Evolutionary conservation across 176 grass and related monocot genomes (phyloP), one percentile per base, ranked within the genome.

Genomic region (Musa beccarii): DNA sequence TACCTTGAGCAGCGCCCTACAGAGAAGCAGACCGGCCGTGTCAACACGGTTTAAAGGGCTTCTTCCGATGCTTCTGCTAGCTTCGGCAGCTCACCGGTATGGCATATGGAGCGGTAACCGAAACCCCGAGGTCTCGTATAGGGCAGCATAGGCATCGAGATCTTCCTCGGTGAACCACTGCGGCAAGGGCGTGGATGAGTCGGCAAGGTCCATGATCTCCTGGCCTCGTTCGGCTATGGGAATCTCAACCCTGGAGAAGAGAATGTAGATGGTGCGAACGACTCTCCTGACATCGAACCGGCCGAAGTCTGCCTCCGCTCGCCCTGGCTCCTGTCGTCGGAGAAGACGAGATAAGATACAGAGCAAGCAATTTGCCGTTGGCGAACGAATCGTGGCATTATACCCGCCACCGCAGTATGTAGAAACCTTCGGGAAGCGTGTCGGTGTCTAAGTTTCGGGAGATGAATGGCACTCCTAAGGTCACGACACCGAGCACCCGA

Each of bases 121-220:
- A 54, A 96, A 89, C 17, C 89, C 84, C 0, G 89, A 89, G 14
- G 87, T 96, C 80, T 92, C 80, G 15, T 96, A 89, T 22, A 89
- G 80, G 53, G 82, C 75, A 1, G 86, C 29, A 21, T 96, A 89
- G 24, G 43, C 63, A n/a, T 52, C 53, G 76, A 92, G 82, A 23
- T 96, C 86, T 72, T 83, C 81, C 82, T 90, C 83, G 0, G 79
- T 79, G 73, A 90, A 95, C 91, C 88, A 95, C 13, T 86, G 75
- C 8, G 82, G 84, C 23, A 89, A 82, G 2, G 89, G 86, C 8
- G 80, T 83, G 1, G 78, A 82, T 64, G 53, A 65, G 66, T 87
- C 86, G 1, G 75, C 84, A 11, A 96, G 86, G 76, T 92, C 92
- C 75, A 81, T 79, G 61, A 92, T 87, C 83, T 96, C 89, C 74